Conservation (phyloP, 495 filamentous ascomycete species). For the Aspergillus cristatus region DNA sequence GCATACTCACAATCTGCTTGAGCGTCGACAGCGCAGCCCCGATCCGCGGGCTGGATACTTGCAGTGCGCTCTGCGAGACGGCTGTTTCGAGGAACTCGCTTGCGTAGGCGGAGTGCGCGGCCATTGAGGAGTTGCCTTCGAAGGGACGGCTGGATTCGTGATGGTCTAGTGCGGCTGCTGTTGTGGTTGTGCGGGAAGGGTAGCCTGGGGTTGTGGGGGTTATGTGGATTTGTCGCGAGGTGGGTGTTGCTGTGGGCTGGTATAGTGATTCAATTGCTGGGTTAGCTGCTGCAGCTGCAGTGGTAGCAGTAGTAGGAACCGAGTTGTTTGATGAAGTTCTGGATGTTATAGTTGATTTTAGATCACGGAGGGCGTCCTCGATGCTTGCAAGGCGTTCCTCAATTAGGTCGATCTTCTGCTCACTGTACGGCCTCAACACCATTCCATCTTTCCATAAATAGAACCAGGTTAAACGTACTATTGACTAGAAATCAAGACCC, state of each 20-base stretch:
- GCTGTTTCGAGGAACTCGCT: conserved; percentile 52
- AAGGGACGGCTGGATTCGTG: conserved; percentile 39
- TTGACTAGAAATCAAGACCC: conserved; percentile 59
- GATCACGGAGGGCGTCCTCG: conserved; percentile 38
- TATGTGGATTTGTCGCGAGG: conserved; percentile 5
- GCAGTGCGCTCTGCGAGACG: conserved; percentile 43
- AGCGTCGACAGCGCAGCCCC: conserved; percentile 47
- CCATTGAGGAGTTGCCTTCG: conserved; percentile 51
- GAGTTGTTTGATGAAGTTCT: neutral
- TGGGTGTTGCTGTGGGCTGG: conserved; percentile 13
- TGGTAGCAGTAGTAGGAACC: neutral
- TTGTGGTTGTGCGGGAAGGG: conserved; percentile 11
- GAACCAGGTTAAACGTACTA: conserved; percentile 39
- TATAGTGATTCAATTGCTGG: conserved; percentile 3
- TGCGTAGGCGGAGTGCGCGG: conserved; percentile 55
- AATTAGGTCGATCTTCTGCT: conserved; percentile 60
- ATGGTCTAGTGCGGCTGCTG: conserved; percentile 20
- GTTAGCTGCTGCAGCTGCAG: neutral
- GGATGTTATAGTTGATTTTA: conserved; percentile 12
- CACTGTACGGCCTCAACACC: conserved; percentile 28
- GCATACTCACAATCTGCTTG: conserved; percentile 47
- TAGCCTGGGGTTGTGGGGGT: conserved; percentile 14
- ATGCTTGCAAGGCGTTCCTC: conserved; percentile 53
- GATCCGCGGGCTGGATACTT: conserved; percentile 42
- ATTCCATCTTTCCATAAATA: too few relatives aligned